Percentiles rank a stretch among this genome's conserved stretches.
These are phyloP conservation scores for Neoboletus brunneissimus DNA, from an alignment of 768 basidiomycete genomes.

Conservation along the genomic window DNA sequence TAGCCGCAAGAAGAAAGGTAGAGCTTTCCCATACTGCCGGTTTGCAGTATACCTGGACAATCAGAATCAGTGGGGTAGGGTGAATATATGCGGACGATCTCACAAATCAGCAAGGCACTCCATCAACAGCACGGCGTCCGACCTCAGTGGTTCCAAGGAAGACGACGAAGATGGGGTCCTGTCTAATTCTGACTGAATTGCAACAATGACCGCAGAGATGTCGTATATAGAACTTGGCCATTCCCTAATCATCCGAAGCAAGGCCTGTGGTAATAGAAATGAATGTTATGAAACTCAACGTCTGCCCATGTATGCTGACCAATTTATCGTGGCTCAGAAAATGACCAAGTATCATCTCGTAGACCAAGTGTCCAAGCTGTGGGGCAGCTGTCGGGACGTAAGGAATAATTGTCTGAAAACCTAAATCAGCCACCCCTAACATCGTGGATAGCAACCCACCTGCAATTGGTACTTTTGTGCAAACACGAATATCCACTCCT, in stretches of 20 bases:
- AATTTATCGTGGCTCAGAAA: slow-evolving; percentile 75
- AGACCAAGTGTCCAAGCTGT: slow-evolving; percentile 77
- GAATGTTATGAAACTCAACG: background rate
- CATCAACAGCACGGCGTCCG: slow-evolving; percentile 71
- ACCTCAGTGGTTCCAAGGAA: slow-evolving; percentile 39
- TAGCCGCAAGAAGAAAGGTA: slow-evolving; percentile 85
- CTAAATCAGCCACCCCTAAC: background rate
- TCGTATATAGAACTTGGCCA: slow-evolving; percentile 96
- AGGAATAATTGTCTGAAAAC: slow-evolving; percentile 75
- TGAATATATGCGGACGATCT: slow-evolving; percentile 17
- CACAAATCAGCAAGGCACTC: slow-evolving; percentile 92
- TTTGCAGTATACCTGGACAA: slow-evolving; percentile 73
- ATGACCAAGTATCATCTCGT: slow-evolving; percentile 92
- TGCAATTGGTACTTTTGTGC: slow-evolving; percentile 77
- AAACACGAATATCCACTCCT: slow-evolving; percentile 92
- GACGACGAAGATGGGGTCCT: slow-evolving; percentile 51
- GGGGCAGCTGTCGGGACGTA: slow-evolving; percentile 83
- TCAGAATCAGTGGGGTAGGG: background rate
- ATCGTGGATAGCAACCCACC: slow-evolving; percentile 40
- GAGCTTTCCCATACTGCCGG: slow-evolving; percentile 90
- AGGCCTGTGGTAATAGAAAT: slow-evolving; percentile 44
- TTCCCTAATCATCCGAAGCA: slow-evolving; percentile 73
- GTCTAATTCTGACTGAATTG: slow-evolving; percentile 80
- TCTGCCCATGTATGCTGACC: slow-evolving; percentile 37
- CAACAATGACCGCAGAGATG: slow-evolving; percentile 81